These are phyloP conservation scores for Penicillium sclerotiorum DNA, from an alignment of 2,329 filamentous ascomycete genomes.

Conservation along the genomic window DNA sequence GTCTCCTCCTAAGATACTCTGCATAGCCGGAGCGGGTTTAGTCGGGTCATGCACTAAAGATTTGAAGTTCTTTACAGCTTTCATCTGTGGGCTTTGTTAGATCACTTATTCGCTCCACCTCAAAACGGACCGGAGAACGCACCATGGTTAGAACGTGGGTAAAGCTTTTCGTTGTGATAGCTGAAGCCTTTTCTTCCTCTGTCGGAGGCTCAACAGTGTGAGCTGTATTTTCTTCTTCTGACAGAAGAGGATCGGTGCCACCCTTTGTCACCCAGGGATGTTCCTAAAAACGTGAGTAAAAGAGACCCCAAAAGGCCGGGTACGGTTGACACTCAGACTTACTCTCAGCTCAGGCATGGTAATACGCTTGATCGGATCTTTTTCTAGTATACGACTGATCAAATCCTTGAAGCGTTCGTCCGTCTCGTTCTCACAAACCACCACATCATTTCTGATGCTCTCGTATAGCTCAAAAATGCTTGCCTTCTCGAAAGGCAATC, in stretches of 20 bases:
- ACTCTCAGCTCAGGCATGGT: conserved; percentile 81
- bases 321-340: conserved; percentile 38
- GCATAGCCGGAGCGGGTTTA: conserved; percentile 53
- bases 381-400: conserved; percentile 74
- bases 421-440: conserved; percentile 64
- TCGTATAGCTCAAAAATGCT: conserved; percentile 86
- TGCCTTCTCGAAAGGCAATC: conserved; percentile 79
- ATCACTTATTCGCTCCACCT: neutral
- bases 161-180: conserved; percentile 90
- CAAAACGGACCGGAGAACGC: neutral
- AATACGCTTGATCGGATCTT: conserved; percentile 81
- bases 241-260: conserved; percentile 75
- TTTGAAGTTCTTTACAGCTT: conserved; percentile 89
- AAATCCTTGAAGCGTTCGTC: conserved; percentile 73
- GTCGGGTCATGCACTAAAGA: conserved; percentile 65
- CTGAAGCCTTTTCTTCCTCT: conserved; percentile 84
- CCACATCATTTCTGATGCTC: conserved; percentile 73
- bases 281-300: conserved; percentile 55
- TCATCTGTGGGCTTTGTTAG: conserved; percentile 62
- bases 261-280: conserved; percentile 91
- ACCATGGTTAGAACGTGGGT: conserved; percentile 82
- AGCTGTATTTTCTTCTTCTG: conserved; percentile 82
- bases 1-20: conserved; percentile 62
- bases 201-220: conserved; percentile 81
- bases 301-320: neutral